These are phyloP conservation scores for Glycine tomentella DNA, from an alignment of 306 rosid species.

Conservation along the genomic window DNA sequence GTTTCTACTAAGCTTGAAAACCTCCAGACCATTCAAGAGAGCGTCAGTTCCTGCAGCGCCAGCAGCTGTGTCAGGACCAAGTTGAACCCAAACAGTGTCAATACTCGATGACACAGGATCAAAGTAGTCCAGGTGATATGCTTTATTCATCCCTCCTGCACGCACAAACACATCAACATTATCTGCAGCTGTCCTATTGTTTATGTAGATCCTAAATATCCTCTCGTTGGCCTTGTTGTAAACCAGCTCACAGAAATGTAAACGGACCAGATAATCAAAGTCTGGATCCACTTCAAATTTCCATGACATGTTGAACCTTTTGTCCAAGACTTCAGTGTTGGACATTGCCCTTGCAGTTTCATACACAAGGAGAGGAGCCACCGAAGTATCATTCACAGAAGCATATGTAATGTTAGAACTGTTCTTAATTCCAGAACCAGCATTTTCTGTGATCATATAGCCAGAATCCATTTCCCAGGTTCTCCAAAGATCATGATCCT, in stretches of 20 bases:
- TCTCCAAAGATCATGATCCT: conserved; percentile 81
- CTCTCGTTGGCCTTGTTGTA: conserved; percentile 69
- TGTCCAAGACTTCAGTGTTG: conserved; percentile 75
- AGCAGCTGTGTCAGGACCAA: conserved; percentile 84
- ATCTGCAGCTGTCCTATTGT: conserved; percentile 86
- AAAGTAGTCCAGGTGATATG: conserved; percentile 79
- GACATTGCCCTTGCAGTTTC: conserved; percentile 86
- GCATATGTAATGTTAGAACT: conserved; percentile 75
- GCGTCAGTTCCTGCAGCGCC: conserved; percentile 96
- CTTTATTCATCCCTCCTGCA: conserved; percentile 83
- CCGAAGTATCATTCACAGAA: conserved; percentile 66
- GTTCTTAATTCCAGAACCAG: conserved; percentile 69
- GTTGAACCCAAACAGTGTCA: conserved; percentile 83
- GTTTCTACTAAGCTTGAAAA: conserved; percentile 85
- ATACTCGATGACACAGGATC: conserved; percentile 66
- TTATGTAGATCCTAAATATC: conserved; percentile 83
- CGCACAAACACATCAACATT: conserved; percentile 69
- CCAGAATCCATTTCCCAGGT: conserved; percentile 84
- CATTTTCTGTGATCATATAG: conserved; percentile 87
- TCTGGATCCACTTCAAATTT: conserved; percentile 85
- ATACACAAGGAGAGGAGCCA: conserved; percentile 88
- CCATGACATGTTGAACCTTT: conserved; percentile 98
- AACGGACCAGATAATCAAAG: conserved; percentile 80
- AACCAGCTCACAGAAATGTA: conserved; percentile 92
- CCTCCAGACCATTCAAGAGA: conserved; percentile 86